Conservation (phyloP, 2,329 filamentous ascomycete genomes). For the Thelonectria discophora region DNA sequence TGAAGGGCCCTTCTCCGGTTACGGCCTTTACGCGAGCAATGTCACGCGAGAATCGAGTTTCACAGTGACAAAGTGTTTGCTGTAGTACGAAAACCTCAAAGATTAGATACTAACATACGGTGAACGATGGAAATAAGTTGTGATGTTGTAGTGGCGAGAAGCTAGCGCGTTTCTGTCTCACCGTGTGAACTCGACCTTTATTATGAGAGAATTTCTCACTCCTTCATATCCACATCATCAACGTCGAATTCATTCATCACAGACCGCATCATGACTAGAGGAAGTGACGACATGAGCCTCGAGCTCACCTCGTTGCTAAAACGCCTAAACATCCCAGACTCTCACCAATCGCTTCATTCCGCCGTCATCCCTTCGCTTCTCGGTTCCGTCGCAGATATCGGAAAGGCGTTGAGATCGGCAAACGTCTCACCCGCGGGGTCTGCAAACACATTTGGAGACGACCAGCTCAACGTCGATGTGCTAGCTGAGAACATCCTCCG, state of each 20-base stretch:
- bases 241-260: constrained; percentile 1
- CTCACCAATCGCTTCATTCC: constrained; percentile 9
- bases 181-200: background rate
- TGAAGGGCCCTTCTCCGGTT: too few relatives aligned
- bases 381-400: constrained; percentile 55
- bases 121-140: background rate
- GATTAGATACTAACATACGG: too few relatives aligned
- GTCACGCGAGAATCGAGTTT: too few relatives aligned
- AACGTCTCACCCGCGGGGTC: constrained; percentile 59
- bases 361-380: constrained; percentile 61
- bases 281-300: background rate
- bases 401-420: constrained; percentile 53
- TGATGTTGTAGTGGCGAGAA: background rate
- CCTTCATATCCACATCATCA: background rate
- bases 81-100: too few relatives aligned
- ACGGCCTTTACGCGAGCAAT: too few relatives aligned
- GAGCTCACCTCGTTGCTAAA: constrained; percentile 21
- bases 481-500: constrained; percentile 60
- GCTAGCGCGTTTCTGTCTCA: background rate
- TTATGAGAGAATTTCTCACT: constrained; percentile 18
- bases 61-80: too few relatives aligned
- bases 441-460: constrained; percentile 66
- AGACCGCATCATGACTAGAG: constrained; percentile 5
- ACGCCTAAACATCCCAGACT: constrained; percentile 3
- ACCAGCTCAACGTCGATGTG: constrained; percentile 68